These are phyloP conservation scores for Penicillium sp. DNA, from an alignment of 2,329 filamentous ascomycete genomes.

Conservation along the genomic window DNA sequence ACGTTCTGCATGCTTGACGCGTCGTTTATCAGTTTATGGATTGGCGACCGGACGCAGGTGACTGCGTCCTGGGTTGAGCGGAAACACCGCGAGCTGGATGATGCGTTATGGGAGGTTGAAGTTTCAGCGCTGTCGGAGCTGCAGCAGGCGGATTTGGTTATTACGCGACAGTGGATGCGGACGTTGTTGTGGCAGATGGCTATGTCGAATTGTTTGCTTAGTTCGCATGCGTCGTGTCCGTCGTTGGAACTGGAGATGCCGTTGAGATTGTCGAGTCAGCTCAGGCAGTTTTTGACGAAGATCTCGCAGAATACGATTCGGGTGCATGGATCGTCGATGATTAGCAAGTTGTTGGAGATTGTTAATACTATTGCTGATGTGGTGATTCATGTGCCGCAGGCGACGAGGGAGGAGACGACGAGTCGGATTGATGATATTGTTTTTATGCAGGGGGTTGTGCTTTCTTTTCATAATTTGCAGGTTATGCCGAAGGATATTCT, in stretches of 20 bases:
- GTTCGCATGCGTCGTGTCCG: slow-evolving; percentile 29
- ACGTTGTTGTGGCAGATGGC: slow-evolving; percentile 53
- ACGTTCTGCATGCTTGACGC: slow-evolving; percentile 48
- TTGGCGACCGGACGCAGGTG: slow-evolving; percentile 39
- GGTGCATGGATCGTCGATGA: slow-evolving; percentile 57
- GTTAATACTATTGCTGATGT: slow-evolving; percentile 61
- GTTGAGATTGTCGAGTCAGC: slow-evolving; percentile 45
- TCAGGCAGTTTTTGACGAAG: slow-evolving; percentile 44
- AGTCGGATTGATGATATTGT: slow-evolving; percentile 56
- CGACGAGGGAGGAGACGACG: slow-evolving; percentile 48
- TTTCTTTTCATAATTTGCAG: slow-evolving; percentile 52
- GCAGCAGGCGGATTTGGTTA: slow-evolving; percentile 52
- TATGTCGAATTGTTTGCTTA: slow-evolving; percentile 48
- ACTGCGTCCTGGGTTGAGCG: slow-evolving; percentile 47
- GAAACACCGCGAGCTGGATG: slow-evolving; percentile 48
- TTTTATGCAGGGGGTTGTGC: slow-evolving; percentile 53
- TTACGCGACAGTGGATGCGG: slow-evolving; percentile 52
- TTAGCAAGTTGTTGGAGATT: slow-evolving; percentile 62
- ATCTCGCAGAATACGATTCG: slow-evolving; percentile 51
- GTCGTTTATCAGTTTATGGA: slow-evolving; percentile 49
- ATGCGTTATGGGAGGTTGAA: slow-evolving; percentile 39
- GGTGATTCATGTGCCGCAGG: slow-evolving; percentile 52
- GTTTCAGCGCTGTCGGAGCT: slow-evolving; percentile 43
- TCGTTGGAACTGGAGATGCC: slow-evolving; percentile 47
- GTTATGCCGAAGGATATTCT: slow-evolving; percentile 48